These are phyloP conservation scores for Populus pruinosa DNA, from an alignment of 345 rosid species.

Conservation along the genomic window DNA sequence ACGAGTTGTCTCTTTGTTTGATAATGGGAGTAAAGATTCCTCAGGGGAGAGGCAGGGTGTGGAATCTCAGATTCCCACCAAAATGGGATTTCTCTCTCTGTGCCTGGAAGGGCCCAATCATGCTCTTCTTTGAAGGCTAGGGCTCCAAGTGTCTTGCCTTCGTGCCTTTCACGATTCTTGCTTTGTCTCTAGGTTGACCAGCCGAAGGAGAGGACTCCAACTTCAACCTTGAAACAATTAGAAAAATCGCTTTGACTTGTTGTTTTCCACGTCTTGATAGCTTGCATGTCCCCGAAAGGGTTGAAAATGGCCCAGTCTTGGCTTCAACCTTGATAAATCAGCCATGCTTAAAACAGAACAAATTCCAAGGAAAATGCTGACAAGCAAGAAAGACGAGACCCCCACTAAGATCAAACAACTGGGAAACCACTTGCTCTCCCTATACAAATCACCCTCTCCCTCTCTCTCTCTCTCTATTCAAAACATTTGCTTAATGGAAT, in stretches of 20 bases:
- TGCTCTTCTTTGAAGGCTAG: neutral
- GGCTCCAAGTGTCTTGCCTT: constrained; percentile 36
- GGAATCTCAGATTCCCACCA: neutral
- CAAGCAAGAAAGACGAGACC: constrained; percentile 41
- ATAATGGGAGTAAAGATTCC: neutral
- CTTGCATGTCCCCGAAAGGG: constrained; percentile 14
- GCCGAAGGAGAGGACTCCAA: constrained; percentile 6
- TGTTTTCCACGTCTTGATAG: constrained; percentile 9
- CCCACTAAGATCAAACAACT: constrained; percentile 42
- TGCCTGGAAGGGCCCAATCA: neutral
- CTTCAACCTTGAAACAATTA: neutral
- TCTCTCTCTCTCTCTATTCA: neutral
- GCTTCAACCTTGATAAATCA: constrained; percentile 21
- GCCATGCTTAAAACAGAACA: constrained; percentile 13
- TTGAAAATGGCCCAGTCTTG: neutral
- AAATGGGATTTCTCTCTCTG: neutral
- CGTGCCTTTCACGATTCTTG: constrained; percentile 16
- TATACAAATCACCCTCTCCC: constrained; percentile 16
- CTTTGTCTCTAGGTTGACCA: constrained; percentile 7
- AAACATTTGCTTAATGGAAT: constrained; percentile 31
- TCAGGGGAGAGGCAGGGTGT: neutral
- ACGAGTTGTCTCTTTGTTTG: neutral
- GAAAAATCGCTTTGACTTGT: neutral
- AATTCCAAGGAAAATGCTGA: constrained; percentile 24
- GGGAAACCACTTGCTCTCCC: constrained; percentile 8